These are phyloP conservation scores for Ephemerocybe angulata DNA, from an alignment of 768 basidiomycete genomes.

Conservation along the genomic window DNA sequence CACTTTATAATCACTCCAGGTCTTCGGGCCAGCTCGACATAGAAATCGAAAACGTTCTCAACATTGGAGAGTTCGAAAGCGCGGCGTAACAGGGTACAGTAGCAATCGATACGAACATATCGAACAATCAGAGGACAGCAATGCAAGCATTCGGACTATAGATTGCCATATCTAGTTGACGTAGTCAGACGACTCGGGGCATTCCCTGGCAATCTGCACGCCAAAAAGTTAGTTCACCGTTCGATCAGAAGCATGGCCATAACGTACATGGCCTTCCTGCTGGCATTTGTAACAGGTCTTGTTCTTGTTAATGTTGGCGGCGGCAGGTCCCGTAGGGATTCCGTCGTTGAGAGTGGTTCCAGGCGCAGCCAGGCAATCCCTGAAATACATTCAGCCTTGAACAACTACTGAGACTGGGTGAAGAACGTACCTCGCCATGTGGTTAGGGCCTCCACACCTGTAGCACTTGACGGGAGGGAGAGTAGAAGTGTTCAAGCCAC, in stretches of 20 bases:
- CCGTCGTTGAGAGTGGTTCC: constrained; percentile 48
- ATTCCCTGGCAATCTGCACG: constrained; percentile 60
- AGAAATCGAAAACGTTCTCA: too few relatives aligned
- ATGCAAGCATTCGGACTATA: not conserved
- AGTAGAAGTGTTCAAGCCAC: constrained; percentile 69
- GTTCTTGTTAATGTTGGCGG: constrained; percentile 47
- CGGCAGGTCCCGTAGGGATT: constrained; percentile 42
- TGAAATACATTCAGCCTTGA: constrained; percentile 21
- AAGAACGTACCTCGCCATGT: constrained; percentile 65
- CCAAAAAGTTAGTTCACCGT: constrained; percentile 1
- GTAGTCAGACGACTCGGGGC: constrained; percentile 54
- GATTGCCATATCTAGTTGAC: constrained; percentile 32
- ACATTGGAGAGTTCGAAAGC: not conserved
- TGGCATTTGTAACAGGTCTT: constrained; percentile 90
- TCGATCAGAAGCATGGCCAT: not conserved
- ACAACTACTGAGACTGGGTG: constrained; percentile 3
- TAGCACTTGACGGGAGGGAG: constrained; percentile 85
- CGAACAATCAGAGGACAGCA: not conserved
- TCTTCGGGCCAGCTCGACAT: too few relatives aligned
- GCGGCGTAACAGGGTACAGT: not conserved
- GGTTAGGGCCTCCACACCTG: constrained; percentile 85
- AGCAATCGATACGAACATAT: constrained; percentile 1
- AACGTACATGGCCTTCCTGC: constrained; percentile 79
- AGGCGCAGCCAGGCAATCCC: constrained; percentile 80
- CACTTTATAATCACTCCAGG: too few relatives aligned